Conservation (phyloP, 2,329 filamentous ascomycete species). For the Xylogone sp. region DNA sequence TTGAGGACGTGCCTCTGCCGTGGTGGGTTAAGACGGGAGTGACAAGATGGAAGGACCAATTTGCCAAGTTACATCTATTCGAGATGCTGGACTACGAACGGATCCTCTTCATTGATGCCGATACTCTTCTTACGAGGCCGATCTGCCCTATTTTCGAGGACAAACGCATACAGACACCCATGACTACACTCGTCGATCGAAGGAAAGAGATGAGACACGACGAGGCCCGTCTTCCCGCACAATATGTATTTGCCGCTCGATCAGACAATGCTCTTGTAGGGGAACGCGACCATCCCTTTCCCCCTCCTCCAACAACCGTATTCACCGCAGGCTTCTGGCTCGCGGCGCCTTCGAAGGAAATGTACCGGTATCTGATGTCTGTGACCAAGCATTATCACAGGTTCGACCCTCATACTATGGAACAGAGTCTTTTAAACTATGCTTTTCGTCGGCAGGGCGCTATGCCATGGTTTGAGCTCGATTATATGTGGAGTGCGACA, state of each 20-base stretch:
- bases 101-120: constrained; percentile 40
- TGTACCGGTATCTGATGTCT: constrained; percentile 35
- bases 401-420: constrained; percentile 35
- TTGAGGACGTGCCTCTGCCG: constrained; percentile 28
- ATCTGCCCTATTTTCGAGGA: constrained; percentile 37
- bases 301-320: constrained; percentile 27
- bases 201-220: constrained; percentile 19
- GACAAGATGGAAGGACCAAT: constrained; percentile 37
- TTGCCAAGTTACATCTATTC: constrained; percentile 39
- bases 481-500: constrained; percentile 36
- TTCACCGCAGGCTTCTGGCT: constrained; percentile 40
- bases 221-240: constrained; percentile 27
- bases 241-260: constrained; percentile 31
- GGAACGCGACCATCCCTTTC: constrained; percentile 31
- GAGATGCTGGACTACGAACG: constrained; percentile 36
- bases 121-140: constrained; percentile 32
- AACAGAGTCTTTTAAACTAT: constrained; percentile 42
- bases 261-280: constrained; percentile 31
- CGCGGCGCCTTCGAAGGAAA: constrained; percentile 31
- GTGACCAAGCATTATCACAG: constrained; percentile 30
- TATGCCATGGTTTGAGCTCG: constrained; percentile 38
- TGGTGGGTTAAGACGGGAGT: constrained; percentile 34
- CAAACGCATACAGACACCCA: constrained; percentile 11
- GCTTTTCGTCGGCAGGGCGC: constrained; percentile 35
- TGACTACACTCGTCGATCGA: constrained; percentile 16